Percentiles rank a stretch among this genome's conserved stretches.
These are phyloP conservation scores for Paspalum notatum DNA, from an alignment of 176 grass and related monocot genomes.

Conservation along the genomic window DNA sequence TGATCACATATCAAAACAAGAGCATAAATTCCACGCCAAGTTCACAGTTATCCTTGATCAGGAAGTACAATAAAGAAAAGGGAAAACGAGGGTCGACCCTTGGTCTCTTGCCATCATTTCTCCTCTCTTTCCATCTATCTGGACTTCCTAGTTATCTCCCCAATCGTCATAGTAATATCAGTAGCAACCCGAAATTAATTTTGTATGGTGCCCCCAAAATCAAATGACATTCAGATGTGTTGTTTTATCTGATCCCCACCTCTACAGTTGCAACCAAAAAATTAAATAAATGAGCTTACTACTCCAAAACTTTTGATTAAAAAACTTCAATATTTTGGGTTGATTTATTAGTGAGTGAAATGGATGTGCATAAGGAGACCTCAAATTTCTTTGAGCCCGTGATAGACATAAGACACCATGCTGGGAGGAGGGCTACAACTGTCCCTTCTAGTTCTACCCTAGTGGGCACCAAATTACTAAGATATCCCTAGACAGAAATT, in stretches of 20 bases:
- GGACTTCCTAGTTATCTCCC: neutral
- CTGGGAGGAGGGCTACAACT: neutral
- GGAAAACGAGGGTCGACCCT: neutral
- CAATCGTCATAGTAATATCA: neutral
- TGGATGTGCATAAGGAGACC: neutral
- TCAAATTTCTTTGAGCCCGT: neutral
- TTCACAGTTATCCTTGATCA: neutral
- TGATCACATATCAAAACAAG: neutral
- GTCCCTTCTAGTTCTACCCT: neutral
- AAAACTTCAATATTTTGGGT: neutral
- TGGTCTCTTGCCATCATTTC: neutral
- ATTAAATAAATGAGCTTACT: neutral
- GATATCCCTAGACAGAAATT: neutral
- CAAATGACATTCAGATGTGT: neutral
- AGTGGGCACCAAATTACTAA: neutral
- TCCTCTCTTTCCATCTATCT: neutral
- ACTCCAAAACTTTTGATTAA: neutral
- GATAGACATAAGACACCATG: neutral
- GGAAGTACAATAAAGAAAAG: neutral
- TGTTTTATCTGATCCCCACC: neutral
- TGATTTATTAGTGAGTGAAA: neutral
- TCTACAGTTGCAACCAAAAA: neutral
- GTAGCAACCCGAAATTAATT: constrained; percentile 4
- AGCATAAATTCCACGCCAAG: neutral
- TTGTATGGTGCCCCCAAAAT: neutral